Evolutionary conservation across 2,329 filamentous ascomycete genomes (phyloP), one percentile per base, ranked within the genome.

Genomic region (Monosporascus ibericus): DNA sequence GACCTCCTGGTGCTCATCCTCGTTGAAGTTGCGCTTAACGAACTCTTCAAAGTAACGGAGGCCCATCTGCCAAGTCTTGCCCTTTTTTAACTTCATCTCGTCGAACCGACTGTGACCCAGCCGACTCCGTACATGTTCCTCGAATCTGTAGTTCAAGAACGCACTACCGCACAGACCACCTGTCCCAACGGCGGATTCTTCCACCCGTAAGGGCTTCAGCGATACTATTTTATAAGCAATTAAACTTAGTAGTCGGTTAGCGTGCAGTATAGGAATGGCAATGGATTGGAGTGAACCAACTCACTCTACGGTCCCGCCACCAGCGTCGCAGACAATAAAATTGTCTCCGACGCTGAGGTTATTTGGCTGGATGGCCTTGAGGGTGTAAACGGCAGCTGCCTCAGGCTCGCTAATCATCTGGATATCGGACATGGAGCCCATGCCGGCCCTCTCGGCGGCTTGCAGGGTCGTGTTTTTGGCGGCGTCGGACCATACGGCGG

Each of bases 221-320:
- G 87, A 87, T 49, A 86, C 86, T 55, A 92, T 88, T 61, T 88
- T 87, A 68, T 92, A 92, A 1, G 88, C 87, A 57, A 92, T 92
- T 44, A 92, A 71, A 63, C 79, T 82, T 46, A 27, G 38, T 22
- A 36, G 54, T 18, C 47, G 44, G 52, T 58, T 49, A 62, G 58
- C 24, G 24, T 42, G 7, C n/a, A 44, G 24, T 36, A 15, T 25
- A n/a, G 11, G 44, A 20, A n/a, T 5, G 5, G 8, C 18, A 36
- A 3, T 27, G 27, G 22, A 15, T 25, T 2, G 14, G 18, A 6
- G 15, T 8, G n/a, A 36, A 6, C 34, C 34, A 8, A 73, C 79
- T 67, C 57, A 83, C 77, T 91, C 88, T 5, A 92, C 81, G 0
- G 80, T 84, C 18, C 81, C 81, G n/a, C 81, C 81, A 27, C 81